Base-by-base conservation (phyloP, 2,329 filamentous ascomycete species). In the Cordyceps tenuipes region DNA sequence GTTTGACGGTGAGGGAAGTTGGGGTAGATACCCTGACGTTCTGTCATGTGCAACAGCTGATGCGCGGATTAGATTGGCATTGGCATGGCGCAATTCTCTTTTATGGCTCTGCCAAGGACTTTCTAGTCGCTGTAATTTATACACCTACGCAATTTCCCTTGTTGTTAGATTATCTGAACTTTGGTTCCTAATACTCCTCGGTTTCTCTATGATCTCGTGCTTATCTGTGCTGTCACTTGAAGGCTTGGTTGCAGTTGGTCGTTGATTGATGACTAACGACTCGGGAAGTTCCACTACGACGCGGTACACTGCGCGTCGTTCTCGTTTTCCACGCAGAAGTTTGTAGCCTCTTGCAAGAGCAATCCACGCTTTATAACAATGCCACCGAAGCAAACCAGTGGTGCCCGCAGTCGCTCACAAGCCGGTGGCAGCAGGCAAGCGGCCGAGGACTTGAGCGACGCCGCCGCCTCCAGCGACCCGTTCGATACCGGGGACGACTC, bases 81-180 rank as follows among this genome's bases (percentile, higher is more conserved):
- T 72, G 75, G 75, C 74, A 76, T 72, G 75, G 75, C 75, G 75
- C 76, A 73, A 72, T 75, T 62, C 70, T 53, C 70, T 72, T 69
- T 72, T 73, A 66, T 72, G 75, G 74, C 72, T 74, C 68, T 76
- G 75, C 73, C 74, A 71, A 57, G 53, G 73, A 73, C 73, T 72
- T 74, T 75, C 74, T 76, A 76, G 74, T 79, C 80, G 79, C 77
- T 84, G 81, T 84, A 84, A 82, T 82, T 80, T 83, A 82, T 82
- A 81, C 74, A 79, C 75, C 75, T 78, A 79, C 74, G 79, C 79
- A 80, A 81, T 79, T 81, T 78, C 77, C 75, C 70, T 74, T 75
- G 71, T 66, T 71, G 67, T 68, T 66, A 66, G 52, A 59, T 62
- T 43, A 62, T 56, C 21, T 15, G 56, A 59, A 59, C 56, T 46